A percentile compares a stretch with the other conserved stretches of the same genome.
Evolutionary conservation across 768 basidiomycete species (phyloP).

Genomic region (Coprinopsis marcescibilis): DNA sequence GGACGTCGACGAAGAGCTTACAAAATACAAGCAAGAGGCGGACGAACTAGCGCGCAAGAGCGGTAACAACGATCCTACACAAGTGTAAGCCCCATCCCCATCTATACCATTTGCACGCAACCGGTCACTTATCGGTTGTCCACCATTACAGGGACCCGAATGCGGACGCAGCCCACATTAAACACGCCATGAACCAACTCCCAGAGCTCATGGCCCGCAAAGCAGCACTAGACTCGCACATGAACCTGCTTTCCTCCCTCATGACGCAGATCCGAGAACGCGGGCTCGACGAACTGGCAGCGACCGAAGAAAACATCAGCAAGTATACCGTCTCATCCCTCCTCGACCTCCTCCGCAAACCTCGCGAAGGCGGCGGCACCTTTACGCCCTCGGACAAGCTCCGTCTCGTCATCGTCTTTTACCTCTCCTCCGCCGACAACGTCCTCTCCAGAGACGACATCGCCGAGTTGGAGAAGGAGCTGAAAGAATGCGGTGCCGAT

Average conservation of each 20-base stretch:
- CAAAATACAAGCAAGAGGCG: conserved; percentile 91
- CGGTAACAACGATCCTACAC: conserved; percentile 91
- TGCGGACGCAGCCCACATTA: conserved; percentile 89
- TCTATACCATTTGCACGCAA: not conserved
- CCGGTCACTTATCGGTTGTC: conserved; percentile 5
- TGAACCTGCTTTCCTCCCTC: conserved; percentile 97
- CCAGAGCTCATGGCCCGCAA: conserved; percentile 97
- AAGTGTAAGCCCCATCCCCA: conserved; percentile 55
- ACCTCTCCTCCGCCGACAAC: conserved; percentile 80
- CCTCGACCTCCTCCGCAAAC: conserved; percentile 80
- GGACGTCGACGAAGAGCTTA: conserved; percentile 90
- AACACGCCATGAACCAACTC: conserved; percentile 94
- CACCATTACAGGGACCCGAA: conserved; percentile 64
- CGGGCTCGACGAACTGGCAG: conserved; percentile 95
- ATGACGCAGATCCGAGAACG: conserved; percentile 94
- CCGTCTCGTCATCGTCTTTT: conserved; percentile 92
- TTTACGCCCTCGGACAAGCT: conserved; percentile 82
- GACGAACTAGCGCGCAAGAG: conserved; percentile 95
- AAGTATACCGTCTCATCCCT: conserved; percentile 79
- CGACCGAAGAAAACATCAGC: conserved; percentile 84
- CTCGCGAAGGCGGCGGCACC: conserved; percentile 37
- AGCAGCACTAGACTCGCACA: conserved; percentile 94
- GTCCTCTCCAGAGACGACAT: conserved; percentile 84
- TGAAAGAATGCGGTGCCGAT: conserved; percentile 79
- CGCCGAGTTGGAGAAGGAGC: conserved; percentile 78